phyloP scores from a whole-genome alignment of 768 basidiomycete species.

The Tephrocybe sp. region DNA sequence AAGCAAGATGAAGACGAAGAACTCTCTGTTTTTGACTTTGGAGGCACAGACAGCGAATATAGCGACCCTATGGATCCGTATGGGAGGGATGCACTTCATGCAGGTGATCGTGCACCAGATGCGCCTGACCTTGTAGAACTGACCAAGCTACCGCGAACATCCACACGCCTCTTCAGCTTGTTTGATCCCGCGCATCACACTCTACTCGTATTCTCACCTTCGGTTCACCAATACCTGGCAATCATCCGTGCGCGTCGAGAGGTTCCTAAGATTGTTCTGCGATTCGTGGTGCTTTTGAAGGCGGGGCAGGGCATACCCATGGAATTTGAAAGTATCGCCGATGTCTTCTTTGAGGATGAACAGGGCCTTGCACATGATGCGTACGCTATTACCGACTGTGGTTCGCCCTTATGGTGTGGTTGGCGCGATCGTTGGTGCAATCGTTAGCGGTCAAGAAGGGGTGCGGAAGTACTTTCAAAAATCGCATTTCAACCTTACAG shows the following conservation, averaged over 20 bases:
- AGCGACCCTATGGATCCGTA: constrained; percentile 19
- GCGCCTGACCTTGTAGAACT: constrained; percentile 30
- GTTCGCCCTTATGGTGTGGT: constrained; percentile 46
- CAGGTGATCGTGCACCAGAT: constrained; percentile 45
- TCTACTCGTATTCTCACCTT: constrained; percentile 34
- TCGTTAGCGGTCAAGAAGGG: constrained; percentile 24
- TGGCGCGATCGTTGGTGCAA: constrained; percentile 37
- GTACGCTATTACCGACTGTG: constrained; percentile 31
- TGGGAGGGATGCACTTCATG: constrained; percentile 24
- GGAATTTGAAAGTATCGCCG: constrained; percentile 33
- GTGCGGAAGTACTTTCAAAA: constrained; percentile 31
- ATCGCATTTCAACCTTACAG: constrained; percentile 19
- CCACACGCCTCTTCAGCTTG: constrained; percentile 30
- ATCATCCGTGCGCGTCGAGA: constrained; percentile 13
- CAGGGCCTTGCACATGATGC: constrained; percentile 35
- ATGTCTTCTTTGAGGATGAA: constrained; percentile 2
- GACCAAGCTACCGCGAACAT: constrained; percentile 6
- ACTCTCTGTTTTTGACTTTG: constrained; percentile 12
- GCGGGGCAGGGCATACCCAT: constrained; percentile 18
- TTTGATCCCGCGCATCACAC: constrained; percentile 35
- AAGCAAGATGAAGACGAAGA: constrained; percentile 14
- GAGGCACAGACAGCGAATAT: constrained; percentile 7
- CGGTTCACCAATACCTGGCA: constrained; percentile 18
- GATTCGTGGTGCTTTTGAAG: constrained; percentile 26
- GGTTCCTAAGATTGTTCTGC: constrained; percentile 20